These are phyloP conservation scores for Teunomyces lycoperdinae DNA, from an alignment of 805 yeast species.

Conservation along the genomic window DNA sequence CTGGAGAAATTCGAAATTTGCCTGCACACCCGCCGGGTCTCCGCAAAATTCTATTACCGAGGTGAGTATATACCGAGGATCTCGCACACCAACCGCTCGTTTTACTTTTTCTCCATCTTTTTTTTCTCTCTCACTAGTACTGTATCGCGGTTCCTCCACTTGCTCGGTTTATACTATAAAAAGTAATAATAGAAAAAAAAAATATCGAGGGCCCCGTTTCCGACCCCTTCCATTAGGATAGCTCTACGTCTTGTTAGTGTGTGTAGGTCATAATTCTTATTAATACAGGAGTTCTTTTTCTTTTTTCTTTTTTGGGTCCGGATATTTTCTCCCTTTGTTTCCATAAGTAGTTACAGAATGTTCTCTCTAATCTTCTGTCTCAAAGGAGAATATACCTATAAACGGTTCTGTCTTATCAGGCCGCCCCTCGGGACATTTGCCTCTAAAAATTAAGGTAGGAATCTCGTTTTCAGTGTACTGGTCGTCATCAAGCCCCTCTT, in stretches of 20 bases:
- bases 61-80: constrained; percentile 1
- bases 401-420: constrained; percentile 53
- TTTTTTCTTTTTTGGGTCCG: no score
- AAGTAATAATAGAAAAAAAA: not conserved
- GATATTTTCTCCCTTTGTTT: no score
- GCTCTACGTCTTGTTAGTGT: no score
- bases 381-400: constrained; percentile 54
- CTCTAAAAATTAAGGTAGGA: constrained; percentile 50
- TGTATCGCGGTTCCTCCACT: not conserved
- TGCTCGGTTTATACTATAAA: not conserved
- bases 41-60: constrained; percentile 2
- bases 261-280: no score
- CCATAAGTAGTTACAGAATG: not conserved
- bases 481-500: constrained; percentile 29
- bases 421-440: constrained; percentile 51
- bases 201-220: not conserved
- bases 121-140: not conserved
- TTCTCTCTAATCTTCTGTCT: constrained; percentile 31
- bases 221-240: no score
- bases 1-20: not conserved
- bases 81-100: not conserved
- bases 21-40: constrained; percentile 1
- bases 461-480: constrained; percentile 36
- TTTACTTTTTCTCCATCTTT: not conserved
- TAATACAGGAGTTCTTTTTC: no score